Evolutionary conservation across 805 yeast species (phyloP), one percentile per base, ranked within the genome.

Genomic region (Candida ipomoeae): DNA sequence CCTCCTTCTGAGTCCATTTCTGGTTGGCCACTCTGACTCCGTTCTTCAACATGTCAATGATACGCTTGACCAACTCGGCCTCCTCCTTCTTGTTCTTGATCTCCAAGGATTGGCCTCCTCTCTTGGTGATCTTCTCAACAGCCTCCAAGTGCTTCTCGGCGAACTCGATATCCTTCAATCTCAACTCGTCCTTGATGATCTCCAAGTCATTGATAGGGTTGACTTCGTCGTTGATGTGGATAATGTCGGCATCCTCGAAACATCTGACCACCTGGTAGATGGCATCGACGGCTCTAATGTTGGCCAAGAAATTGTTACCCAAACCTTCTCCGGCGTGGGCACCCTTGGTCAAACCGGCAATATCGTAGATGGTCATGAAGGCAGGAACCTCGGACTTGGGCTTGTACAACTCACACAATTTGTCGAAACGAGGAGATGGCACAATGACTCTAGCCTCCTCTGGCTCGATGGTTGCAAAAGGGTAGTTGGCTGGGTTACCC

Each of bases 161-260:
- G 65, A 94, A 94, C 74, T 94, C 99, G 61, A 94, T 90, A 73
- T 94, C 99, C 77, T 94, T 94, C 68, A 92, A 80, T 75, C 97
- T 85, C 71, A 94, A 82, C 77, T 94, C 99, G 57, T 87, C 88
- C 59, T 80, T 79, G 67, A 94, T 89, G 67, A 94, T 92, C 58
- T 88, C 94, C 73, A 94, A 81, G 74, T 94, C 99, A 67, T 96
- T 88, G 46, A 82, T 84, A 56, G 99, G 99, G 73, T 94, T 84
- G 55, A 94, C 60, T 51, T 71, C 69, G 63, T 91, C 97, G 74
- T 90, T 96, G 63, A 94, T 87, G 74, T 94, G 99, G 62, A 91
- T 90, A 63, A 94, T 94, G 67, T 94, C 99, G 36, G 97, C 95
- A 71, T 94, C 99, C 66, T 90, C 96, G 65, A 94, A 58, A 40